phyloP scores from a whole-genome alignment of 208 protist species.

The Leishmania guyanensis region DNA sequence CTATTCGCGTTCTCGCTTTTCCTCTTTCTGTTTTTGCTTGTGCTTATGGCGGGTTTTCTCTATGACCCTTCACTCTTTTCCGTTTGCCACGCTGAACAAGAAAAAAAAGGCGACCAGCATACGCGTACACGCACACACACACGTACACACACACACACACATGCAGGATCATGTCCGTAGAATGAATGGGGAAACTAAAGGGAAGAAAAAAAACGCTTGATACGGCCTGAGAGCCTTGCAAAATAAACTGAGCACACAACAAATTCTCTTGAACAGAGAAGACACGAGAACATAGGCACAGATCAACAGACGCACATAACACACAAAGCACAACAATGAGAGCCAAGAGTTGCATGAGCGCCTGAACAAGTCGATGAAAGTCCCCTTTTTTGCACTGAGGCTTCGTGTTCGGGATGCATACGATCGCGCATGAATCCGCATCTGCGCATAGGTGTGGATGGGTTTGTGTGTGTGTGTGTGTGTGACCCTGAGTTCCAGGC shows the following conservation, averaged over 20 bases:
- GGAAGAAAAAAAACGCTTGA: not conserved
- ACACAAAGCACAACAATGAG: slow-evolving; percentile 16
- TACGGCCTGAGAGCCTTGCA: no score
- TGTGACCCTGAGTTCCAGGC: not conserved
- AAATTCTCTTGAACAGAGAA: slow-evolving; percentile 1
- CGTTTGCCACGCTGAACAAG: not conserved
- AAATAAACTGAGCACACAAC: not conserved
- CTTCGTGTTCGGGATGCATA: not conserved
- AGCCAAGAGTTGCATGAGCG: not conserved
- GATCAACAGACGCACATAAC: slow-evolving; percentile 9
- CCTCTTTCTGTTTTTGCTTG: not conserved
- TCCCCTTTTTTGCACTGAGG: not conserved
- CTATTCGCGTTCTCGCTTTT: not conserved
- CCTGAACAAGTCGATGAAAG: not conserved
- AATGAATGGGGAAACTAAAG: not conserved
- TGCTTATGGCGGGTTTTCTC: not conserved
- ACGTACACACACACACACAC: slow-evolving; percentile 12
- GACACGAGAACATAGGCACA: slow-evolving; percentile 3
- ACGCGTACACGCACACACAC: not conserved
- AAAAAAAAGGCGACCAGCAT: slow-evolving; percentile 2
- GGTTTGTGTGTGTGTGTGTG: not conserved
- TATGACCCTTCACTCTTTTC: slow-evolving; percentile 9
- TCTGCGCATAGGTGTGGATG: not conserved
- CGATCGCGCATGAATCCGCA: not conserved
- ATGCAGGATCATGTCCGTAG: not conserved